phyloP scores from a whole-genome alignment of 139 green algal species.

The Haematococcus lacustris region DNA sequence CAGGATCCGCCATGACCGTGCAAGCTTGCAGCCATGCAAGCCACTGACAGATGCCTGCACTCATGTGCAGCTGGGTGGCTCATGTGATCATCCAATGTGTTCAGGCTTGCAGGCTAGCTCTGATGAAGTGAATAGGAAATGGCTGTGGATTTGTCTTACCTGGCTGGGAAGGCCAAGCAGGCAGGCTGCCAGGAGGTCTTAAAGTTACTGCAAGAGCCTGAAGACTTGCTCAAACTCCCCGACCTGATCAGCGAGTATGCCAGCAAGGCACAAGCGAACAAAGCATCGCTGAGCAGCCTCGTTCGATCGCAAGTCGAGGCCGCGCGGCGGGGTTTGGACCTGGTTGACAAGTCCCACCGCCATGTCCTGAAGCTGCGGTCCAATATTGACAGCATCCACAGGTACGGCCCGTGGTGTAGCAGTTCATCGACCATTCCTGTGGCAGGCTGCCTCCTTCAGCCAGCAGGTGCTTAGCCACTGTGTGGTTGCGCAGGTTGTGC shows the following conservation, averaged over 20 bases:
- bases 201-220: conserved; percentile 45
- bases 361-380: conserved; percentile 35
- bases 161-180: too few relatives aligned
- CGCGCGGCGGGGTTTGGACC: conserved; percentile 48
- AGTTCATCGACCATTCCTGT: too few relatives aligned
- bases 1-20: too few relatives aligned
- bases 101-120: too few relatives aligned
- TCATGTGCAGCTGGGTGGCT: too few relatives aligned
- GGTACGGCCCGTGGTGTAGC: conserved; percentile 25
- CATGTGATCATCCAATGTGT: too few relatives aligned
- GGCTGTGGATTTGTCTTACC: too few relatives aligned
- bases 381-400: conserved; percentile 40
- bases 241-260: conserved; percentile 43
- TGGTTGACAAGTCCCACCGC: conserved; percentile 52
- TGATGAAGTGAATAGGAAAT: too few relatives aligned
- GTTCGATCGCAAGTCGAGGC: conserved; percentile 39
- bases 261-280: conserved; percentile 12
- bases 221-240: conserved; percentile 49
- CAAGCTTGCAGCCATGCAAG: too few relatives aligned
- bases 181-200: too few relatives aligned
- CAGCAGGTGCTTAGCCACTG: neutral
- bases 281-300: conserved; percentile 10
- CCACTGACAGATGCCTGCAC: too few relatives aligned
- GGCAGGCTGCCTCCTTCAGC: too few relatives aligned
- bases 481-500: conserved; percentile 47